A percentile compares a stretch with the other conserved stretches of the same genome.
phyloP scores from a whole-genome alignment of 106 monocot species.

The Cymbidium sinense region DNA sequence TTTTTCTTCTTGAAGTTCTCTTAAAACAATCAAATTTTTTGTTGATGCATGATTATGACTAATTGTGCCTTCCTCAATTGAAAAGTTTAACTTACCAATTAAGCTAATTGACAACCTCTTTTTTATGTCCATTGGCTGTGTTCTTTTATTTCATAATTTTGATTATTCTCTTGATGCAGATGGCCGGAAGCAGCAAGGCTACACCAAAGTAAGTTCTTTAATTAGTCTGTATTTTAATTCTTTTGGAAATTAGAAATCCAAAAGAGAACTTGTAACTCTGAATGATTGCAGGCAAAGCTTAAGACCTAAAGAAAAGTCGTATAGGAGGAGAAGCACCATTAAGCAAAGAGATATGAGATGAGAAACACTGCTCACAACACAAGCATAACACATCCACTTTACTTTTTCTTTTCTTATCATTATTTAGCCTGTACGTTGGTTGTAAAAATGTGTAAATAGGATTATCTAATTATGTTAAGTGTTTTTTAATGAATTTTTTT shows the following conservation, averaged over 20 bases:
- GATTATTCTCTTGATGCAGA: not conserved
- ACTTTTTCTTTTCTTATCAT: not conserved
- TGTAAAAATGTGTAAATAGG: not conserved
- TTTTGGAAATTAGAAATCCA: not conserved
- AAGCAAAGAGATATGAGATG: not conserved
- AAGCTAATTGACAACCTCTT: too few species aligned
- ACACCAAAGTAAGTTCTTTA: not conserved
- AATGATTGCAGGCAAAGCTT: not conserved
- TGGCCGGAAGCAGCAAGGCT: not conserved
- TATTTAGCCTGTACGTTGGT: not conserved
- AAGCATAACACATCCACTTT: not conserved
- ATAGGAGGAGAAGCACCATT: conserved; percentile 1
- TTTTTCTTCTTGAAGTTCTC: too few species aligned
- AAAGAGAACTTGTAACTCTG: not conserved
- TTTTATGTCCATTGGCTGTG: not conserved
- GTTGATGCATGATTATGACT: too few species aligned
- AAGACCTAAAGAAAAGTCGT: not conserved
- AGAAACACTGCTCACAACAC: not conserved
- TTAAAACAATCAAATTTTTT: too few species aligned
- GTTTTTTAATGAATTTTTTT: too few species aligned
- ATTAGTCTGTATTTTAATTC: not conserved
- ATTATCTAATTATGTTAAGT: not conserved
- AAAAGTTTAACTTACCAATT: too few species aligned
- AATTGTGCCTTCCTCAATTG: too few species aligned
- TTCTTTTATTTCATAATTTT: not conserved